Evolutionary conservation across 2,329 filamentous ascomycete species (phyloP), one percentile per base, ranked within the genome.

Genomic region (Fusarium tjaetaba): DNA sequence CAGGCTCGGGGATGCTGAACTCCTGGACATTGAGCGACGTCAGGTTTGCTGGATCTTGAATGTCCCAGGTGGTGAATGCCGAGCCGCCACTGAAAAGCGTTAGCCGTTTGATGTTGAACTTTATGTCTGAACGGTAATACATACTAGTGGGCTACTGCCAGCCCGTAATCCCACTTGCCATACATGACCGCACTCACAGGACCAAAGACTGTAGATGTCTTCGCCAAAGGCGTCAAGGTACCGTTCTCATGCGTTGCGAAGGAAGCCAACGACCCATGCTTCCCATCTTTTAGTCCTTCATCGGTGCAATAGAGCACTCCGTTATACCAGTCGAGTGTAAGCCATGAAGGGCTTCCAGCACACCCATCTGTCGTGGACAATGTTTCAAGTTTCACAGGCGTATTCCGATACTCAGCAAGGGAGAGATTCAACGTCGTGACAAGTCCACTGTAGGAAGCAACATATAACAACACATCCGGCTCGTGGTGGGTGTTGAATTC

Each of bases 231-330:
- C 22, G 79, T 79, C 65, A 89, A 78, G 4, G 71, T 79, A 5
- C 85, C 86, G 65, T 85, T 79, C 7, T 68, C 46, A 32, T 76
- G 80, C 24, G 83, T 82, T 36, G 74, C 75, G 65, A 86, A 84
- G 8, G 83, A 81, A 15, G 80, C 79, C 65, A 92, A 79, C 4
- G 85, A 84, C 57, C 88, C 88, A 70, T 88, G 59, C 36, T 28
- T 85, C n/a, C 81, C 77, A 9, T 79, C 72, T 28, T 79, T 78
- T 49, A 86, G 81, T 28, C 86, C 88, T 82, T 93, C 91, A 73
- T 93, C 87, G 49, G 89, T 75, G 80, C 90, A 92, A 81, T 88
- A 90, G 16, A 93, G 82, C 18, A 85, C 79, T 28, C 83, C 82
- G 68, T 85, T 84, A 51, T 82, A 76, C 65, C 83, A 79, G 77